A percentile compares a stretch with the other conserved stretches of the same genome.
Evolutionary conservation across 305 asterid genomes (phyloP).

Genomic region (Fraxinus paxiana): DNA sequence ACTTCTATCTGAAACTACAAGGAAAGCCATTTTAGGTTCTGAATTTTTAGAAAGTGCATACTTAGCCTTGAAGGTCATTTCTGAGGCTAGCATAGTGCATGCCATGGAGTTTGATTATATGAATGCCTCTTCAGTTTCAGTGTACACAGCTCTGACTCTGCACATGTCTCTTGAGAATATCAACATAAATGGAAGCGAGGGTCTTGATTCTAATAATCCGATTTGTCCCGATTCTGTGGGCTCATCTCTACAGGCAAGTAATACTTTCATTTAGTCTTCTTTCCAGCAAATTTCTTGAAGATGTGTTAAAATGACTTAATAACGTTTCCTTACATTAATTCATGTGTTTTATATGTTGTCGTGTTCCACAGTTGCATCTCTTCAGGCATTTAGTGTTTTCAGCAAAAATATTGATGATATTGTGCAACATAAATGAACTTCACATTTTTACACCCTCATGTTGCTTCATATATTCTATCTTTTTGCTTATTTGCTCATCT

Average conservation of each 20-base stretch:
- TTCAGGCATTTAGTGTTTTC: neutral
- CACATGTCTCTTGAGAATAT: slow-evolving; percentile 58
- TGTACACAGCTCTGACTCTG: slow-evolving; percentile 62
- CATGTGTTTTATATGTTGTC: neutral
- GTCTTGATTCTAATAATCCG: slow-evolving; percentile 8
- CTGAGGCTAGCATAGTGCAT: slow-evolving; percentile 72
- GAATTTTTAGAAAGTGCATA: slow-evolving; percentile 44
- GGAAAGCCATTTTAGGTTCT: slow-evolving; percentile 50
- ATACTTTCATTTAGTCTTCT: slow-evolving; percentile 16
- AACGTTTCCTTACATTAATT: neutral
- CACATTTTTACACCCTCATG: neutral
- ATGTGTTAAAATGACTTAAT: slow-evolving; percentile 15
- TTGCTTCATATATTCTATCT: neutral
- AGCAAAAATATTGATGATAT: neutral
- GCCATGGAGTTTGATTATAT: slow-evolving; percentile 44
- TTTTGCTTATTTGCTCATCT: neutral
- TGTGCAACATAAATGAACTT: neutral
- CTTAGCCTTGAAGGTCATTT: slow-evolving; percentile 58
- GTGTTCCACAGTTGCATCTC: neutral
- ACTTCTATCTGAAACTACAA: slow-evolving; percentile 56
- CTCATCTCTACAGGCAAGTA: slow-evolving; percentile 56
- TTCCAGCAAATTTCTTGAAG: slow-evolving; percentile 17
- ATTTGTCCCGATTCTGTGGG: slow-evolving; percentile 14
- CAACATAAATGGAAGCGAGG: slow-evolving; percentile 33
- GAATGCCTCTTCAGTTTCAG: slow-evolving; percentile 48